Base-by-base conservation (phyloP, 805 yeast genomes). In the Candida alai region DNA sequence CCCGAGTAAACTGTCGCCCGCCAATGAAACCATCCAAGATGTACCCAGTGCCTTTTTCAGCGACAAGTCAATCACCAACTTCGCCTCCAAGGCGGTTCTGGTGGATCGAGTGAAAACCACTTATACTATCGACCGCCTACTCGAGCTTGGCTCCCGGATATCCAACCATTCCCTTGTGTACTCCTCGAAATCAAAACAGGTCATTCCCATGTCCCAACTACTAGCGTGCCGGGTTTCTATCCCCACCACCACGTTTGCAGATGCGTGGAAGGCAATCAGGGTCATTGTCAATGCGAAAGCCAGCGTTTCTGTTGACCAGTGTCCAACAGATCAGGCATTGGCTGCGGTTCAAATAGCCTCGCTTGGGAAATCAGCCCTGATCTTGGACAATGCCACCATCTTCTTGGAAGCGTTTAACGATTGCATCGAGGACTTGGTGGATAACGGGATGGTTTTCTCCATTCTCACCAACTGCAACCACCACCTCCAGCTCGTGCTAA, bases 371-470 rank as follows among this genome's bases (percentile, higher is more conserved):
- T 68, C 4, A 51, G 51, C 19, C 22, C 61, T 5, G 23, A 60
- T 19, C 48, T 55, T 40, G 9, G 40, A 36, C 17, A 42, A 42
- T 24, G 39, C 44, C 10, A 44, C 42, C 28, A 23, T 35, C 10
- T 39, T 23, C n/a, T 24, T 39, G 10, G 30, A 36, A 19, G 16
- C 14, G 4, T 68, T 68, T 41, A 64, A 58, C 26, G 52, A 56
- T 8, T 44, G 68, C 2, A 49, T 74, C 40, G 71, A 65, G 23
- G 51, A 49, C 13, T 31, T 74, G 18, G 48, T 73, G 12, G 73
- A 68, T 22, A 51, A 60, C 1, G 70, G 70, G 0, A 36, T 50
- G 1, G 23, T 70, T 0, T 49, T 58, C 31, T 56, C 62, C 5
- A 25, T 65, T 3, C 39, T 63, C 21, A 49, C 51, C 6, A 44